These are phyloP conservation scores for Apiospora phragmitis DNA, from an alignment of 2,329 filamentous ascomycete species.

Conservation along the genomic window DNA sequence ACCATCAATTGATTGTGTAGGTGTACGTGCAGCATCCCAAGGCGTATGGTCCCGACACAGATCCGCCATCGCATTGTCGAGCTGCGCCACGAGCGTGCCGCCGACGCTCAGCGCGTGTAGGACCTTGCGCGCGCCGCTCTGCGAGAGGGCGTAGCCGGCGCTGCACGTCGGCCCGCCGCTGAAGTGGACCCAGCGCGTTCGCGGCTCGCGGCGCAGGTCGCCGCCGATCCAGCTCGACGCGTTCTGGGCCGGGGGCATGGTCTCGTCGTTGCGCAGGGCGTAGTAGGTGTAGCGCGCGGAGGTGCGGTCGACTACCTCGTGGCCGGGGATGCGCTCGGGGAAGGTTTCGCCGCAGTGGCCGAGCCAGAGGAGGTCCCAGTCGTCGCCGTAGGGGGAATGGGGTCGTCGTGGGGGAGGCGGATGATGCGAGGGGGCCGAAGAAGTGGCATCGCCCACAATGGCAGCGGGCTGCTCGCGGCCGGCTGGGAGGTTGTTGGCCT, in stretches of 20 bases:
- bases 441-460: background rate
- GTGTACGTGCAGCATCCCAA: constrained; percentile 15
- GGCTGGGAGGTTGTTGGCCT: background rate
- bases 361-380: constrained; percentile 40
- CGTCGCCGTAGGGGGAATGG: constrained; percentile 21
- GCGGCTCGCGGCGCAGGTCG: constrained; percentile 12
- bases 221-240: constrained; percentile 15
- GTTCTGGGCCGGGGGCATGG: constrained; percentile 10
- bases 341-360: constrained; percentile 36
- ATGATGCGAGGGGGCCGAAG: constrained; percentile 4
- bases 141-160: constrained; percentile 16
- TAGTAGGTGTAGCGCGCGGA: constrained; percentile 19
- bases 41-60: constrained; percentile 17
- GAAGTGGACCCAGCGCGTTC: constrained; percentile 19
- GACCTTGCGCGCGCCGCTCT: constrained; percentile 16
- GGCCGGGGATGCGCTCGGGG: constrained; percentile 17
- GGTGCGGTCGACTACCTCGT: constrained; percentile 13
- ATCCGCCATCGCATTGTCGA: constrained; percentile 19
- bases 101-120: constrained; percentile 17
- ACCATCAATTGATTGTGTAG: no score
- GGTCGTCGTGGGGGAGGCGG: background rate
- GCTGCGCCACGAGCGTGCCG: constrained; percentile 16
- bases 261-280: constrained; percentile 14
- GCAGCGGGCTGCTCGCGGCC: no score
- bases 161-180: constrained; percentile 19